These are phyloP conservation scores for Phialophora macrospora DNA, from an alignment of 2,329 filamentous ascomycete genomes.

Conservation along the genomic window DNA sequence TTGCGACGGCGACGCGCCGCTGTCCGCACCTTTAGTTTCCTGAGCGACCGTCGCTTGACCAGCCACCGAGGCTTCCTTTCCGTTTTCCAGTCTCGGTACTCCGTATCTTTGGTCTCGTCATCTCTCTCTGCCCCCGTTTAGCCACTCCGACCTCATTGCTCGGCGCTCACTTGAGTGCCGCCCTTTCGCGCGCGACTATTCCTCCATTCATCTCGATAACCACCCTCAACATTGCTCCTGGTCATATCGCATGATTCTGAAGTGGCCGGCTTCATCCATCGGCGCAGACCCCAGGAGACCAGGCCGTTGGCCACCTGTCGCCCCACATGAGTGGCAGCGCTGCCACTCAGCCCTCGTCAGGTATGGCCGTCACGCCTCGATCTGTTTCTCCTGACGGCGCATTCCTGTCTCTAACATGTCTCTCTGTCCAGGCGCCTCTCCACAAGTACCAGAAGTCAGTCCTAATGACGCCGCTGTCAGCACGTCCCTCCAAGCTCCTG, in stretches of 20 bases:
- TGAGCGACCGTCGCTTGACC: slow-evolving; percentile 17
- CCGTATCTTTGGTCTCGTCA: slow-evolving; percentile 21
- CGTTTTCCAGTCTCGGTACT: not conserved
- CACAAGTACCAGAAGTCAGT: slow-evolving; percentile 24
- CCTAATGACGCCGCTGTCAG: slow-evolving; percentile 23
- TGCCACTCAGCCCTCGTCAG: slow-evolving; percentile 38
- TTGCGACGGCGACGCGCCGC: slow-evolving; percentile 18
- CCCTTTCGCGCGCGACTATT: slow-evolving; percentile 23
- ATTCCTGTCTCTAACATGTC: slow-evolving; percentile 29
- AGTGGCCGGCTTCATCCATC: slow-evolving; percentile 17
- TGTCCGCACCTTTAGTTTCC: slow-evolving; percentile 15
- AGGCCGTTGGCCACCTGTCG: slow-evolving; percentile 37
- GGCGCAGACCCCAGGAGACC: slow-evolving; percentile 28
- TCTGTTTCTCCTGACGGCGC: slow-evolving; percentile 23
- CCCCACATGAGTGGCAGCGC: slow-evolving; percentile 42
- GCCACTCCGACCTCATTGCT: slow-evolving; percentile 22
- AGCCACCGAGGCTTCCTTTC: slow-evolving; percentile 14
- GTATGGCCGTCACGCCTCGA: slow-evolving; percentile 29
- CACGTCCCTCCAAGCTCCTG: slow-evolving; percentile 19
- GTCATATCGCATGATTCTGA: slow-evolving; percentile 25
- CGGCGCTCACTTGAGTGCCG: slow-evolving; percentile 11
- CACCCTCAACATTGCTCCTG: slow-evolving; percentile 8
- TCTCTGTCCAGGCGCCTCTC: slow-evolving; percentile 27
- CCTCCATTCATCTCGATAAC: slow-evolving; percentile 14
- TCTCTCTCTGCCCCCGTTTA: slow-evolving; percentile 24